Base-by-base conservation (phyloP, 2,329 filamentous ascomycete species). In the Allantophomopsis cytisporea region DNA sequence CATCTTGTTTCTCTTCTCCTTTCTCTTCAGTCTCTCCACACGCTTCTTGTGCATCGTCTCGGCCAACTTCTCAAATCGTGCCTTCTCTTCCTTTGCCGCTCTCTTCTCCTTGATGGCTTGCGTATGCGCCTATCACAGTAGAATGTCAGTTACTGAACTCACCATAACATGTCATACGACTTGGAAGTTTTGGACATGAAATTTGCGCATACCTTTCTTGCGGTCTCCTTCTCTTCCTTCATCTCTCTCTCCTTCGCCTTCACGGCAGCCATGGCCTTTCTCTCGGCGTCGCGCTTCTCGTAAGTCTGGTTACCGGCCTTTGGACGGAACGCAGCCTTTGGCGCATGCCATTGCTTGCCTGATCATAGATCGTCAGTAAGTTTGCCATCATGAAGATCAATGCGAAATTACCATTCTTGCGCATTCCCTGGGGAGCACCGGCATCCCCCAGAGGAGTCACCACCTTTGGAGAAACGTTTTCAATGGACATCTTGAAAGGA, bases 41-140 rank as follows among this genome's bases (percentile, higher is more conserved):
- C 88, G 73, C 71, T 94, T 96, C 62, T 76, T 78, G 66, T 96
- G 89, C 91, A 98, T 96, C 68, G 91, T 96, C 65, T 87, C 85
- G 15, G 87, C 89, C 76, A 98, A 76, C 68, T 88, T 85, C 60
- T 87, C 85, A 57, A 89, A 96, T 50, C 89, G 71, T 54, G 88
- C 86, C 61, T 83, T 87, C 68, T 96, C 91, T 53, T 86, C 88
- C 71, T 95, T 96, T 39, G 80, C 83, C 15, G 77, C 81, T 50
- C 85, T 75, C 61, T 82, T 88, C 47, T 94, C 86, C 54, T 83
- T 88, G 56, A 96, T 83, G 10, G 72, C 72, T 54, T 88, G 73
- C 40, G 91, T 76, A 49, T 28, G 23, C 11, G 23, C 23, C 23
- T 28, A 28, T 10, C 8, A 8, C 5, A 8, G 11, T 8, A 28